Evolutionary conservation across 768 basidiomycete species (phyloP), one percentile per base, ranked within the genome.

Genomic region (Daedaleopsis sinensis): DNA sequence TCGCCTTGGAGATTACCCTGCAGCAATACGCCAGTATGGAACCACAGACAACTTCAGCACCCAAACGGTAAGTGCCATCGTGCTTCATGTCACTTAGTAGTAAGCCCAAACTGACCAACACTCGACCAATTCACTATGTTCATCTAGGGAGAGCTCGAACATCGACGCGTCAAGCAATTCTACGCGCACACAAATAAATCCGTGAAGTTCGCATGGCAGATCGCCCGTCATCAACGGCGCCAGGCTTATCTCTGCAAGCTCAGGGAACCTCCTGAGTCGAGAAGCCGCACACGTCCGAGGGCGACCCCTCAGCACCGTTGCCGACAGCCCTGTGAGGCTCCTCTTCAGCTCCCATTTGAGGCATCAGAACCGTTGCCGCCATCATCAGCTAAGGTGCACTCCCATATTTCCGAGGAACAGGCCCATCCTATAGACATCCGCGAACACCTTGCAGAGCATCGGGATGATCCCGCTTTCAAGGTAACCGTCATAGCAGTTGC

Each of bases 181-280:
- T 83, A 80, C 52, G 52, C 58, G 0, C 39, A 63, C 0, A 78
- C 75, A 0, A 79, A 77, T 64, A 80, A 80, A 62, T 69, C 64
- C 7, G 5, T 23, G 18, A 44, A 71, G n/a, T 68, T 70, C n/a
- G 53, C 46, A 0, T 15, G 47, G 0, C 75, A 78, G 24, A 78
- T 82, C 44, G 72, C 70, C 23, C 19, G 23, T 5, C 47, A 23
- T 15, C 47, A 49, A 24, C 47, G 47, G 1, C 47, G 47, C 21
- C 21, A 49, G 15, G 21, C 46, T 4, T 23, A 19, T 18, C 18
- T 47, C 3, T 11, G 19, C 46, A 47, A 47, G 46, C n/a, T 47
- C 18, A 3, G 27, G 10, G 9, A n/a, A 46, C 1, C 18, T 21
- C 9, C 12, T 21, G 44, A 9, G n/a, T 10, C 23, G 16, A 52